Percentiles rank a stretch among this genome's conserved stretches.
phyloP scores from a whole-genome alignment of 331 rosid species.

The Rosa hybrid region DNA sequence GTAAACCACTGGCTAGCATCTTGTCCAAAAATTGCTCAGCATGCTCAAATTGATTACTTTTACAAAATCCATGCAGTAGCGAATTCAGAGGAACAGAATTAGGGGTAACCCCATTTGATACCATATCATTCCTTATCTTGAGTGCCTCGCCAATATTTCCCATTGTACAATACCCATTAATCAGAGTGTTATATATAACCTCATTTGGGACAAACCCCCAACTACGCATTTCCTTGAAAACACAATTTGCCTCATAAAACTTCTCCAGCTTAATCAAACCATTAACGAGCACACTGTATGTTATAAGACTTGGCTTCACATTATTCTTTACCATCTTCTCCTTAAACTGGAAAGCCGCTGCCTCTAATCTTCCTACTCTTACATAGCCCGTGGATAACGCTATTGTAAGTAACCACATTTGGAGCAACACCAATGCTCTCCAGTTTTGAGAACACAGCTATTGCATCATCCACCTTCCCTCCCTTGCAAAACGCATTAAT shows the following conservation, averaged over 20 bases:
- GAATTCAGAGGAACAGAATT: constrained; percentile 64
- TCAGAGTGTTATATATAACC: constrained; percentile 55
- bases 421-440: constrained; percentile 58
- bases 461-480: constrained; percentile 61
- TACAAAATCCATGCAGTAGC: constrained; percentile 61
- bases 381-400: constrained; percentile 67
- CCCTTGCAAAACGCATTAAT: constrained; percentile 60
- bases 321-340: constrained; percentile 51
- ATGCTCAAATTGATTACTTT: constrained; percentile 48
- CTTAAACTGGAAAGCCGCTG: constrained; percentile 50
- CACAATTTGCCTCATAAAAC: constrained; percentile 45
- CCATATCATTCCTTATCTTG: constrained; percentile 63
- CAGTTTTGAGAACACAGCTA: constrained; percentile 54
- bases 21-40: constrained; percentile 49
- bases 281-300: constrained; percentile 66
- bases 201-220: constrained; percentile 59
- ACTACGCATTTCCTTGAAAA: constrained; percentile 58
- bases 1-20: constrained; percentile 37
- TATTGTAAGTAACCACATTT: constrained; percentile 73
- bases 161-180: constrained; percentile 67
- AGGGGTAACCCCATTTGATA: constrained; percentile 53
- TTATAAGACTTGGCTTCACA: constrained; percentile 52
- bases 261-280: constrained; percentile 57
- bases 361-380: constrained; percentile 60
- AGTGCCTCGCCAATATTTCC: constrained; percentile 59